Percentiles rank a stretch among this genome's conserved stretches.
Conservation (phyloP, 2,329 filamentous ascomycete genomes). For the Aspergillus quadricinctus region DNA sequence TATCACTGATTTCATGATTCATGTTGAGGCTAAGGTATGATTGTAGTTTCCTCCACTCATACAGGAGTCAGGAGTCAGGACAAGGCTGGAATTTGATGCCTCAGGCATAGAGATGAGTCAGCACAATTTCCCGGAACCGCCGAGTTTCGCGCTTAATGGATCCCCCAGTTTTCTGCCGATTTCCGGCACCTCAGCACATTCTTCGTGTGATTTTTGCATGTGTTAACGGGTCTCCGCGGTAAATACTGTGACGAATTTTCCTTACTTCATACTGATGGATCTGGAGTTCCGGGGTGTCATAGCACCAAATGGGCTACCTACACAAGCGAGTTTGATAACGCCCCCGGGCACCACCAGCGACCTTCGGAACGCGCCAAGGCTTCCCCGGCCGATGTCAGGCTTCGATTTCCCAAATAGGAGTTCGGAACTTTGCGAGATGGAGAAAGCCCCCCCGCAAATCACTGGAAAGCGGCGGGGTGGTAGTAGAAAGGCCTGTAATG, state of each 20-base stretch:
- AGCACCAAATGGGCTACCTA: slow-evolving; percentile 30
- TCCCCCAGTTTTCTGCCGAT: slow-evolving; percentile 32
- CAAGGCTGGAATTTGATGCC: background rate
- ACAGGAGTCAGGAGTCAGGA: too few species aligned
- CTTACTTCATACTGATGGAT: slow-evolving; percentile 31
- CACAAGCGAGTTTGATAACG: slow-evolving; percentile 23
- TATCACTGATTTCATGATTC: background rate
- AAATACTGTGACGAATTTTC: slow-evolving; percentile 21
- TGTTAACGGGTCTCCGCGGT: slow-evolving; percentile 20
- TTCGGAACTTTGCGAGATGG: slow-evolving; percentile 35
- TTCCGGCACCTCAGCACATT: slow-evolving; percentile 30
- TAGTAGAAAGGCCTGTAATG: slow-evolving; percentile 56
- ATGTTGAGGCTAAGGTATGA: background rate
- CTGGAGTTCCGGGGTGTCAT: slow-evolving; percentile 32
- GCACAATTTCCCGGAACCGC: slow-evolving; percentile 14
- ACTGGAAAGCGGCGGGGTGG: slow-evolving; percentile 46
- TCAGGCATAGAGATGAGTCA: slow-evolving; percentile 8
- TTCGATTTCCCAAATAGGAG: slow-evolving; percentile 28
- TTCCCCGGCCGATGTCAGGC: slow-evolving; percentile 27
- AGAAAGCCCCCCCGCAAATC: slow-evolving; percentile 36
- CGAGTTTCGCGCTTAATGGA: slow-evolving; percentile 24
- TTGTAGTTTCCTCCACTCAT: too few species aligned
- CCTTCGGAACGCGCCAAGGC: slow-evolving; percentile 32
- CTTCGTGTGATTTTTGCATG: slow-evolving; percentile 20
- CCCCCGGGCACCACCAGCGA: slow-evolving; percentile 26